phyloP scores from a whole-genome alignment of 1,284 basidiomycete species.

The Boletus calvinii region DNA sequence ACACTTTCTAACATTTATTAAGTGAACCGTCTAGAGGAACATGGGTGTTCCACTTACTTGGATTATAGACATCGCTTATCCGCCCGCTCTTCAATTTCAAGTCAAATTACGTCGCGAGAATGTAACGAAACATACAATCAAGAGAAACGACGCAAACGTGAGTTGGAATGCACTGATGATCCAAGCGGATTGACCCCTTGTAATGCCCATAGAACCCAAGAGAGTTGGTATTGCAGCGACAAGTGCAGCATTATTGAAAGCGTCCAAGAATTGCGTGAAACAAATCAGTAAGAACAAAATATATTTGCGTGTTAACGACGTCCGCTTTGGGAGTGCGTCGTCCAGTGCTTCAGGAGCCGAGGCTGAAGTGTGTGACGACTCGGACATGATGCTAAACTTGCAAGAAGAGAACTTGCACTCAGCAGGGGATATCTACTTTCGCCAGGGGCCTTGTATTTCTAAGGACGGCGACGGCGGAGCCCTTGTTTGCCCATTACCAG shows the following conservation, averaged over 20 bases:
- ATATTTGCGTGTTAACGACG: constrained; percentile 32
- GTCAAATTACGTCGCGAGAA: constrained; percentile 19
- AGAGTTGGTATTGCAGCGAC: constrained; percentile 43
- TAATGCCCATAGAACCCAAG: constrained; percentile 47
- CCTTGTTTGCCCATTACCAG: not conserved
- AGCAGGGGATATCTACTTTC: not conserved
- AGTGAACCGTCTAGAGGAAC: not conserved
- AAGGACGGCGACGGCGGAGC: not conserved
- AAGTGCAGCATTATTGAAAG: constrained; percentile 49
- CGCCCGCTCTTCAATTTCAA: constrained; percentile 28
- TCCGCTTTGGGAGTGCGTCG: constrained; percentile 13
- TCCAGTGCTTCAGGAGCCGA: constrained; percentile 28
- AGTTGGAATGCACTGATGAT: constrained; percentile 42
- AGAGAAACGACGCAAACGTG: constrained; percentile 44
- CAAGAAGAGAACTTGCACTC: not conserved
- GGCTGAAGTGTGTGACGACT: not conserved
- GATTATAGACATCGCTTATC: constrained; percentile 33
- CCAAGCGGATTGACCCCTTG: constrained; percentile 48
- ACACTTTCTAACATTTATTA: constrained; percentile 17
- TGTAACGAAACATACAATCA: constrained; percentile 35
- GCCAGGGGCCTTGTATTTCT: not conserved
- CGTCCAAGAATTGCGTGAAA: constrained; percentile 46
- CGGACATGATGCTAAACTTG: constrained; percentile 12
- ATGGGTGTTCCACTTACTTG: constrained; percentile 19
- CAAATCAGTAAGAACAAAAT: constrained; percentile 44